phyloP scores from a whole-genome alignment of 768 basidiomycete species.

The Lactifluus piperatus region DNA sequence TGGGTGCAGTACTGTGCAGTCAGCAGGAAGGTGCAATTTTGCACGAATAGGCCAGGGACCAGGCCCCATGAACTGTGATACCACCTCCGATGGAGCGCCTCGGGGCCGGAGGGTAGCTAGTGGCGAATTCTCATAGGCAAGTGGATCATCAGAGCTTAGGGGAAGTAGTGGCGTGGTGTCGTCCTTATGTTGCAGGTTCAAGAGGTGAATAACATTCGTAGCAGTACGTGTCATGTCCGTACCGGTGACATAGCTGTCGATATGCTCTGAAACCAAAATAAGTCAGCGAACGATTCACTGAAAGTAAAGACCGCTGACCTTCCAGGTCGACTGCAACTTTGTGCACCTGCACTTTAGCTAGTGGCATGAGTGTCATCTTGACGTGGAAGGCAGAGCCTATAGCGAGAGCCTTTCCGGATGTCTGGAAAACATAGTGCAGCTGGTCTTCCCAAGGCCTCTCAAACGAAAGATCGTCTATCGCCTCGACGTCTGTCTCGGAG shows the following conservation, averaged over 20 bases:
- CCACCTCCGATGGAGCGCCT: constrained; percentile 45
- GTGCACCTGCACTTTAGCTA: constrained; percentile 77
- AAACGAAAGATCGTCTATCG: constrained; percentile 68
- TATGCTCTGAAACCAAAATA: constrained; percentile 51
- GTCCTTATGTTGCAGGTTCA: constrained; percentile 50
- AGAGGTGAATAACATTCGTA: constrained; percentile 47
- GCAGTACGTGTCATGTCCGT: constrained; percentile 64
- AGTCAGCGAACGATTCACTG: not conserved
- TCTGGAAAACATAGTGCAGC: constrained; percentile 67
- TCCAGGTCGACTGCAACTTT: constrained; percentile 67
- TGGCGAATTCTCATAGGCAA: constrained; percentile 60
- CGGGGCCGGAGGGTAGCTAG: constrained; percentile 42
- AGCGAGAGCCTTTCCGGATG: constrained; percentile 68
- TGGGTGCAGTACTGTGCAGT: constrained; percentile 54
- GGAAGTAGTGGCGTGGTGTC: constrained; percentile 64
- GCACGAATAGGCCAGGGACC: constrained; percentile 85
- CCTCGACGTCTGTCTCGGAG: constrained; percentile 80
- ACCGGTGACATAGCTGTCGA: constrained; percentile 70
- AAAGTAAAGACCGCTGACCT: constrained; percentile 38
- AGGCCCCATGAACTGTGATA: constrained; percentile 56
- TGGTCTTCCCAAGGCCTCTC: constrained; percentile 90
- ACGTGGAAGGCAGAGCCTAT: constrained; percentile 80
- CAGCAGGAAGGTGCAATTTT: constrained; percentile 56
- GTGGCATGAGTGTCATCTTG: constrained; percentile 70
- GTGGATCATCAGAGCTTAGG: constrained; percentile 57